Evolutionary conservation across 176 grass and related monocot genomes (phyloP).

Genomic region (Carex pumila): DNA sequence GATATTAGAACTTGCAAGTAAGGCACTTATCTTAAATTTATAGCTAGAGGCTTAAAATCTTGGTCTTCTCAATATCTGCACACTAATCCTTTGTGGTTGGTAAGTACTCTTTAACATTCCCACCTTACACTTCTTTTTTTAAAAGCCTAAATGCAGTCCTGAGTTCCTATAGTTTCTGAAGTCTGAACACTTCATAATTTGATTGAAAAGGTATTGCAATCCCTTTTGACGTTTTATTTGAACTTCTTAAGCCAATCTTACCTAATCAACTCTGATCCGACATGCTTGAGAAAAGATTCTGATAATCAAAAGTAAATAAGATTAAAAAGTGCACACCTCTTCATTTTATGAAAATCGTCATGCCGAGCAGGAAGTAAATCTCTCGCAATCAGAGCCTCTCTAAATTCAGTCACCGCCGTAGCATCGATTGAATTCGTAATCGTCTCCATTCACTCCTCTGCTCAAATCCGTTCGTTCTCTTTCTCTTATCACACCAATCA

Average conservation of each 20-base stretch:
- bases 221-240: background rate
- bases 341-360: constrained; percentile 39
- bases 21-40: background rate
- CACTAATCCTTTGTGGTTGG: background rate
- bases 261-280: background rate
- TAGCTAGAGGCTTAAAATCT: background rate
- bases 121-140: background rate
- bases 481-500: background rate
- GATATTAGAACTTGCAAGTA: background rate
- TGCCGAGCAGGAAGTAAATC: constrained; percentile 24
- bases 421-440: constrained; percentile 3
- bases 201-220: background rate
- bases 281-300: background rate
- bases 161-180: background rate
- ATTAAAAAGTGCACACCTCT: constrained; percentile 9
- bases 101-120: background rate
- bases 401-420: constrained; percentile 18
- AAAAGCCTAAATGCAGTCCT: background rate
- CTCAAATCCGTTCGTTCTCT: background rate
- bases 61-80: background rate
- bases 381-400: constrained; percentile 22
- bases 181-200: background rate
- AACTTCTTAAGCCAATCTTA: background rate
- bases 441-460: background rate
- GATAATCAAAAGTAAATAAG: background rate